Evolutionary conservation across 2,329 filamentous ascomycete genomes (phyloP), one percentile per base, ranked within the genome.

Genomic region (Penicillium sp.): DNA sequence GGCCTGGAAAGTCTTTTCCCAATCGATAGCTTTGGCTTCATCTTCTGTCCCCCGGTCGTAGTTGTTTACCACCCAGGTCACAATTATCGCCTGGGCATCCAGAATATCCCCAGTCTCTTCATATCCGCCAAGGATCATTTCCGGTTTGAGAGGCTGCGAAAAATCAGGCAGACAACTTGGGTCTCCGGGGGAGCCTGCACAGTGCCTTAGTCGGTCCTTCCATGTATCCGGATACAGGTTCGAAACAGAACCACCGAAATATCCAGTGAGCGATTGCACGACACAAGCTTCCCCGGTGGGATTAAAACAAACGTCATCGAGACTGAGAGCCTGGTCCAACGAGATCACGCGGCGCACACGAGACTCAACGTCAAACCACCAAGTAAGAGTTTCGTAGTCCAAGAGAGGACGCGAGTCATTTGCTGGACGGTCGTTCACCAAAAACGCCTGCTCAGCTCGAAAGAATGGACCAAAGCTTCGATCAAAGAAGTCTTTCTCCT

Each of bases 41-140:
- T 83, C 82, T 25, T 80, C 72, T 3, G 86, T 86, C 9, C 83
- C 89, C 65, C 95, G 89, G 4, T 80, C 78, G 58, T 86, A 80
- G 62, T 97, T 99, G 61, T 86, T 89, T 41, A 99, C 84, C 7
- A 99, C 92, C 93, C 93, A 99, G 0, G 91, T 97, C 4, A 88
- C 84, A 7, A 95, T 87, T 52, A 97, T 80, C 2, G 93, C 90
- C 50, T 83, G 76, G 0, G 92, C 84, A 42, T 93, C 81, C 4
- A 85, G 75, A 22, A 90, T 80, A 57, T 88, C 78, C 0, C 78
- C 79, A 1, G 68, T 67, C 0, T 80, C 77, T 36, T 84, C 78
- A 62, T 86, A 92, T 2, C 89, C 91, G 41, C 93, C 93, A 11
- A 99, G 79, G 4, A 99, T 80, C 74, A 95, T 86, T 54, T 86